Conservation (phyloP, 352 stramenopile genomes). For the Phytophthora chlamydospora region DNA sequence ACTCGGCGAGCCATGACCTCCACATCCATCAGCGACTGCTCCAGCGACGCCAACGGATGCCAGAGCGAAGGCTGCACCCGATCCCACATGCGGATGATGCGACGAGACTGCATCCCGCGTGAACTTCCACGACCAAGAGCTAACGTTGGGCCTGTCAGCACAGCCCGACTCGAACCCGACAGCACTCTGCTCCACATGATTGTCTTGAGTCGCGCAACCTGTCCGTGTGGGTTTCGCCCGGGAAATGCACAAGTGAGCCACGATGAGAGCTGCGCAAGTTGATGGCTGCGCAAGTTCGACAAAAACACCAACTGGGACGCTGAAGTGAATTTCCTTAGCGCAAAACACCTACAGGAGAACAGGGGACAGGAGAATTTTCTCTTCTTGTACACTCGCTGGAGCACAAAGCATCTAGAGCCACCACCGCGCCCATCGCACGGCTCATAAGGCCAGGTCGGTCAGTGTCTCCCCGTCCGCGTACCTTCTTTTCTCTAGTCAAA, state of each 20-base stretch:
- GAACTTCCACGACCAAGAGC: background rate
- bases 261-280: background rate
- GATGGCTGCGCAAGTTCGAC: background rate
- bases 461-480: conserved; percentile 22
- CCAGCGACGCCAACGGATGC: conserved; percentile 56
- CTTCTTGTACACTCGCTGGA: conserved; percentile 22
- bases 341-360: conserved; percentile 31
- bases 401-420: conserved; percentile 26
- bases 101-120: conserved; percentile 32
- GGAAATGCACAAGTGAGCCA: conserved; percentile 23
- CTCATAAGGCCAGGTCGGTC: conserved; percentile 29
- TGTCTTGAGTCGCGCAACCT: background rate
- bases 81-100: conserved; percentile 47
- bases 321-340: conserved; percentile 38
- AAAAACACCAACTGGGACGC: conserved; percentile 17
- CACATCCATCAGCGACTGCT: conserved; percentile 75
- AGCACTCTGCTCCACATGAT: conserved; percentile 22
- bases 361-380: conserved; percentile 23
- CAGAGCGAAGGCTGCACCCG: conserved; percentile 52
- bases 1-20: conserved; percentile 43
- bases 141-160: background rate
- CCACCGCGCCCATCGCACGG: conserved; percentile 28
- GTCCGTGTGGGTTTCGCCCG: background rate
- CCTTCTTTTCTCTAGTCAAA: conserved; percentile 39
- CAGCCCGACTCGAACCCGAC: background rate